phyloP scores from a whole-genome alignment of 192 early-diverging fungal genomes.

The Mortierella claussenii region DNA sequence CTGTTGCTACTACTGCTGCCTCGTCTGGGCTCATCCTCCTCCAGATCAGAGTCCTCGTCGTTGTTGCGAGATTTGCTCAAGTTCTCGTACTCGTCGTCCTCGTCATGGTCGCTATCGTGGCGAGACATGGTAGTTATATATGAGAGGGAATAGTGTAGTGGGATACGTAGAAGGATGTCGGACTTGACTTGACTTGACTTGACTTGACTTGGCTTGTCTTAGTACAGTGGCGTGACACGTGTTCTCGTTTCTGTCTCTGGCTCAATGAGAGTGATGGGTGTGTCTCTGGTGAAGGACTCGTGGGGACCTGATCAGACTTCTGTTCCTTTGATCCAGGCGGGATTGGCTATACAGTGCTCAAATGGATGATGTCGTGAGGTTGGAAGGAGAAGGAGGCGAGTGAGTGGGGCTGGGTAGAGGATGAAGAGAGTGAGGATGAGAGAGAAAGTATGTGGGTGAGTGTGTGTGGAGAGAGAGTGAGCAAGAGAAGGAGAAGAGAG shows the following conservation, averaged over 20 bases:
- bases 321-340: too few relatives aligned
- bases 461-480: constrained; percentile 5
- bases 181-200: too few relatives aligned
- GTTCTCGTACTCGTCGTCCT: constrained; percentile 54
- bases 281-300: too few relatives aligned
- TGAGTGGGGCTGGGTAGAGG: constrained; percentile 1
- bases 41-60: constrained; percentile 41
- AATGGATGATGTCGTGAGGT: not conserved
- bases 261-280: too few relatives aligned
- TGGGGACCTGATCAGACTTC: too few relatives aligned
- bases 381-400: not conserved
- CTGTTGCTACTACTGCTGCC: constrained; percentile 15
- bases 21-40: constrained; percentile 24
- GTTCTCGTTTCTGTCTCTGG: too few relatives aligned
- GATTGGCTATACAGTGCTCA: too few relatives aligned
- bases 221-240: too few relatives aligned
- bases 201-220: too few relatives aligned
- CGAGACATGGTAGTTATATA: constrained; percentile 21
- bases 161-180: too few relatives aligned
- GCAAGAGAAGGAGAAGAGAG: not conserved
- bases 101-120: constrained; percentile 51
- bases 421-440: not conserved
- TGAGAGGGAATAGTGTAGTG: too few relatives aligned
- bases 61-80: constrained; percentile 25
- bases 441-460: not conserved